Conservation (phyloP, 306 rosid genomes). For the Vigna unguiculata region DNA sequence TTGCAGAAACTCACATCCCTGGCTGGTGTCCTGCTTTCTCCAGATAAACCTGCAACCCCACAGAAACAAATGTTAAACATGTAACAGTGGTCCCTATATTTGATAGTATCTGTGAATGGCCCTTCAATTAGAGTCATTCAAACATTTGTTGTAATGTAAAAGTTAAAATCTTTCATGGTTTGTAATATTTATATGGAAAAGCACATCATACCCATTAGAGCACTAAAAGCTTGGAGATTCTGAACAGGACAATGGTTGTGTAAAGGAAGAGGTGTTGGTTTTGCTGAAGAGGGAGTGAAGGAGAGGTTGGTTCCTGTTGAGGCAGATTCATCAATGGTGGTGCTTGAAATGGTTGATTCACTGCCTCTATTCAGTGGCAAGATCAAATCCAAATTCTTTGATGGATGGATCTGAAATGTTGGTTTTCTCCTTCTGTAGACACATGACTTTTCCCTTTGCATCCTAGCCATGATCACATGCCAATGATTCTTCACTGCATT, state of each 20-base stretch:
- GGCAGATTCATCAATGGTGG: slow-evolving; percentile 55
- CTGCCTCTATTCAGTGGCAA: slow-evolving; percentile 43
- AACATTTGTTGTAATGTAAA: neutral
- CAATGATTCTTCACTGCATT: slow-evolving; percentile 88
- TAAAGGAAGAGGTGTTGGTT: slow-evolving; percentile 13
- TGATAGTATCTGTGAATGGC: neutral
- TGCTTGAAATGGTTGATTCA: slow-evolving; percentile 61
- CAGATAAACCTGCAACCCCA: slow-evolving; percentile 40
- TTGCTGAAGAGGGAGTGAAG: slow-evolving; percentile 50
- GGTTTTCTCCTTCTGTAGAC: slow-evolving; percentile 58
- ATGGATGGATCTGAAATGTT: slow-evolving; percentile 25
- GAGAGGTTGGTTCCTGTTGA: slow-evolving; percentile 70
- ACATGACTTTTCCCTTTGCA: slow-evolving; percentile 56
- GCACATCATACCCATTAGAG: slow-evolving; percentile 42
- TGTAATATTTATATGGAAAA: neutral
- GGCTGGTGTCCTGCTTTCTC: neutral
- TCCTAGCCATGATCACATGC: slow-evolving; percentile 83
- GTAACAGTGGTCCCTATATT: neutral
- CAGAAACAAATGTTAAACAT: neutral
- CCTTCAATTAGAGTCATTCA: neutral
- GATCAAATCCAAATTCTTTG: slow-evolving; percentile 28
- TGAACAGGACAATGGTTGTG: slow-evolving; percentile 36
- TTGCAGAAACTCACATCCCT: slow-evolving; percentile 39
- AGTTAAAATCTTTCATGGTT: neutral
- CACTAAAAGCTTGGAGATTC: slow-evolving; percentile 23